Evolutionary conservation across 305 asterid genomes (phyloP).

Genomic region (Solanum chacoense): DNA sequence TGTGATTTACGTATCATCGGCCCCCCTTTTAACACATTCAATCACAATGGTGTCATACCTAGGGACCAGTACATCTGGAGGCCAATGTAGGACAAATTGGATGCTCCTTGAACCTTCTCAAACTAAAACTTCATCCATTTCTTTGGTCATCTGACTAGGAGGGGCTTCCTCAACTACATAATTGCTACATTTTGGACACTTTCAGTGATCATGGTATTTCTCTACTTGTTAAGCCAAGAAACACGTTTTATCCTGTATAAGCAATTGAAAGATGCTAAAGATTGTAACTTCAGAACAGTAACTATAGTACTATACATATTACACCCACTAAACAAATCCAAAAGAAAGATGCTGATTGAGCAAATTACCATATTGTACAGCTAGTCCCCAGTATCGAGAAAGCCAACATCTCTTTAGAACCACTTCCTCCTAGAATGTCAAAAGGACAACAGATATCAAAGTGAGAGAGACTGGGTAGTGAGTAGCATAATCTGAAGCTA

Average conservation of each 20-base stretch:
- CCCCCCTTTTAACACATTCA: neutral
- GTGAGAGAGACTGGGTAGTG: constrained; percentile 6
- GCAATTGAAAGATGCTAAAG: constrained; percentile 4
- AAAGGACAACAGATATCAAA: neutral
- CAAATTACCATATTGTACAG: constrained; percentile 74
- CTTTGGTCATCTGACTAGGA: neutral
- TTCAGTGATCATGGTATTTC: neutral
- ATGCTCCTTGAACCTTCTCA: neutral
- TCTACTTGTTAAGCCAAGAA: neutral
- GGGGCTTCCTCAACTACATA: neutral
- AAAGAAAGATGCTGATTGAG: constrained; percentile 2
- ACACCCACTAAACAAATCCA: neutral
- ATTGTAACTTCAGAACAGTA: neutral
- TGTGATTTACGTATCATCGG: neutral
- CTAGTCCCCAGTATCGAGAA: constrained; percentile 98
- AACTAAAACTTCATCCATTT: neutral
- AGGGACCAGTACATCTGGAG: neutral
- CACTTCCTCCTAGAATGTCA: constrained; percentile 73
- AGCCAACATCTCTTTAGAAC: constrained; percentile 99
- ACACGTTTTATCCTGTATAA: neutral
- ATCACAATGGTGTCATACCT: neutral
- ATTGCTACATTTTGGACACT: neutral
- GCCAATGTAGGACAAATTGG: neutral
- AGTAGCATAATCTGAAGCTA: constrained; percentile 1
- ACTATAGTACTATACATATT: neutral